Evolutionary conservation across 495 filamentous ascomycete species (phyloP), one percentile per base, ranked within the genome.

Genomic region (Gamarada debralockiae): DNA sequence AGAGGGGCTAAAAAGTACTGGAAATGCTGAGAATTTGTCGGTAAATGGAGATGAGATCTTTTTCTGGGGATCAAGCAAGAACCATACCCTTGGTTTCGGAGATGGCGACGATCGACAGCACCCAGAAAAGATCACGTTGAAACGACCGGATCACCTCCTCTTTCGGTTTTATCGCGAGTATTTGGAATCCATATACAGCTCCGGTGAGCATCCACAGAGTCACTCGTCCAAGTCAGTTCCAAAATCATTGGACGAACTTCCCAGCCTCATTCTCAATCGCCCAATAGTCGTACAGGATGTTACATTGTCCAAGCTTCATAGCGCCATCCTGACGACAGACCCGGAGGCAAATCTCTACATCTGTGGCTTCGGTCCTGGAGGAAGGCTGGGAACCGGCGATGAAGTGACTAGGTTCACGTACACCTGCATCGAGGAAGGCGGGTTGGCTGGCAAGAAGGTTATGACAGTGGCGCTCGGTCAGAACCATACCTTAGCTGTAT

Each of bases 51-150:
- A 96, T 63, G 93, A 98, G 62, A 68, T 96, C 0, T 98, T 87
- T 59, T 85, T 87, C 0, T 93, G 96, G 64, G 93, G 93, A 17
- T 96, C 90, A 66, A 97, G 96, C 67, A 92, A 93, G 59, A 98
- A 98, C 59, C 70, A 95, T 12, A 91, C 86, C 7, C 78, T 98
- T 37, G 93, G 95, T 2, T 86, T 97, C 57, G 89, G 90, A 14
- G 89, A 97, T 62, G 83, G 92, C 59, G 91, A 96, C 65, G 92
- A 98, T 58, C 84, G 93, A 3, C 90, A 97, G 48, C 96, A 83
- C 65, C 93, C 93, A 0, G 93, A 98, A 63, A 81, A 90, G 37
- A 78, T 96, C 12, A 68, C 70, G 18, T 65, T 97, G 53, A 79
- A 85, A 38, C 83, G 95, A n/a, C 90, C 92, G 1, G 82, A 87